Conservation (phyloP, 2,329 filamentous ascomycete species). For the Paracamarosporium sp. region DNA sequence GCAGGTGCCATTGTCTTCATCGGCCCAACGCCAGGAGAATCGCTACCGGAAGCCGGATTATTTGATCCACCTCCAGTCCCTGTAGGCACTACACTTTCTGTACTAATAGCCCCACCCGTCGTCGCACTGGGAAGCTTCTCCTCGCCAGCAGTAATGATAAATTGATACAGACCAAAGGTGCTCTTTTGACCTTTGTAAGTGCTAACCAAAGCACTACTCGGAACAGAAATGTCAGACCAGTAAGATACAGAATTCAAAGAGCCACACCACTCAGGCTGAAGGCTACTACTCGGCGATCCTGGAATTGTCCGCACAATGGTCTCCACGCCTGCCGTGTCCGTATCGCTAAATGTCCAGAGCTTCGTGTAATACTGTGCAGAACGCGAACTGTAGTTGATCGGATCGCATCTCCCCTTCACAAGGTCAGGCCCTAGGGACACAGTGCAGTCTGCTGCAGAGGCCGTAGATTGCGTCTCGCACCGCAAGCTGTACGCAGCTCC, state of each 20-base stretch:
- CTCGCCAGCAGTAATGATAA: not conserved
- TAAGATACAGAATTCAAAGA: not conserved
- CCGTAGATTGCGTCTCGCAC: not conserved
- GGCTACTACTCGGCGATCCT: not conserved
- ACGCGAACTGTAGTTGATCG: not conserved
- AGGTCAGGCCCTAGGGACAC: not conserved
- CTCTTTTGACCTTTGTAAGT: not conserved
- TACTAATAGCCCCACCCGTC: not conserved
- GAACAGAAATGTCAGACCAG: not conserved
- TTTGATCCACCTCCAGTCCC: not conserved
- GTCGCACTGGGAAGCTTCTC: slow-evolving; percentile 1
- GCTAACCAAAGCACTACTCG: not conserved
- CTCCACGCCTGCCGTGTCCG: not conserved
- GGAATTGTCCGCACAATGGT: not conserved
- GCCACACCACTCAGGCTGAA: not conserved
- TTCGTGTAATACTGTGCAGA: not conserved
- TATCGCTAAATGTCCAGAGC: not conserved
- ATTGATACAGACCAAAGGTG: not conserved
- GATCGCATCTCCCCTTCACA: not conserved
- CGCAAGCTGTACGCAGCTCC: not conserved
- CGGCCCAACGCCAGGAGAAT: not conserved
- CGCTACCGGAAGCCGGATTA: not conserved
- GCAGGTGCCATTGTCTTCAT: slow-evolving; percentile 1
- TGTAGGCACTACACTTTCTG: not conserved
- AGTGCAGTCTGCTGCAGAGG: not conserved